Conservation (phyloP, 257 asterid genomes). For the Rauvolfia tetraphylla region DNA sequence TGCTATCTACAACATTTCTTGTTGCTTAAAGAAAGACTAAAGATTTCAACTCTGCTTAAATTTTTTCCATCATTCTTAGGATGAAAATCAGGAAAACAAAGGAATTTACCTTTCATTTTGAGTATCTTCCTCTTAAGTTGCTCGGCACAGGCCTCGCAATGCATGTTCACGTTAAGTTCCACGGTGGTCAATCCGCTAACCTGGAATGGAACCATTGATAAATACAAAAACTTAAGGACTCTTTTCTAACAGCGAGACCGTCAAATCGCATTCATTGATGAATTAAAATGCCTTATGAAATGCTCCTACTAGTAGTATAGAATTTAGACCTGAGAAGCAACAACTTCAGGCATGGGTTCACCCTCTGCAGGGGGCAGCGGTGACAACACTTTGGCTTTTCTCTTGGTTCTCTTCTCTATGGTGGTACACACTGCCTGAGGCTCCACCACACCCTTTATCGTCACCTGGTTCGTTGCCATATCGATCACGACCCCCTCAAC, state of each 20-base stretch:
- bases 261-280: not conserved
- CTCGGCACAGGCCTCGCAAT: conserved; percentile 80
- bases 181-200: conserved; percentile 57
- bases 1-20: too few species aligned
- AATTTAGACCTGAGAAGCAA: conserved; percentile 64
- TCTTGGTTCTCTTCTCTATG: conserved; percentile 59
- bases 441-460: conserved; percentile 73
- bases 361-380: conserved; percentile 68
- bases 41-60: too few species aligned
- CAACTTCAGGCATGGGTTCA: conserved; percentile 65
- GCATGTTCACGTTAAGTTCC: conserved; percentile 79
- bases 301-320: too few species aligned
- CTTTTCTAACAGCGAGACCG: too few species aligned
- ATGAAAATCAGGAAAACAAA: too few species aligned
- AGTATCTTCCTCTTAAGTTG: conserved; percentile 84
- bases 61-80: too few species aligned
- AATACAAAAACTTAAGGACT: not conserved
- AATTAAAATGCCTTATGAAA: not conserved
- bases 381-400: conserved; percentile 59
- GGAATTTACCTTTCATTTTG: conserved; percentile 69
- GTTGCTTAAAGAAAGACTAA: too few species aligned
- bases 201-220: conserved; percentile 24
- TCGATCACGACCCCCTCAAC: conserved; percentile 65
- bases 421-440: conserved; percentile 66
- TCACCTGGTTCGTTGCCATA: conserved; percentile 65